Evolutionary conservation across 768 basidiomycete genomes (phyloP), one percentile per base, ranked within the genome.

Genomic region (Lactarius hatsudake): DNA sequence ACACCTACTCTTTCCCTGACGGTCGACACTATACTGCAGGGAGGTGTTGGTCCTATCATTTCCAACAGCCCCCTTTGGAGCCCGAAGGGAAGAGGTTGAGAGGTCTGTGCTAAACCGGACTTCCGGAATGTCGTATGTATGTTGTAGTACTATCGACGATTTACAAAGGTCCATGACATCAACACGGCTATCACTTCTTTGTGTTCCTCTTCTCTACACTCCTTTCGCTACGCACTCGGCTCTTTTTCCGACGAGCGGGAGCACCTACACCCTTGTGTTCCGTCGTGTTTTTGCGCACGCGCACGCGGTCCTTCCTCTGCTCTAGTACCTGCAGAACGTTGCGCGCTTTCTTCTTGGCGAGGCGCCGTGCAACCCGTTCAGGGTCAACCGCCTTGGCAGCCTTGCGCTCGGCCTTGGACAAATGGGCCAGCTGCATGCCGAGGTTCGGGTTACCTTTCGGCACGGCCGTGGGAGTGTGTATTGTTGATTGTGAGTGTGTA

Each of bases 291-390:
- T 84, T 87, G 72, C 84, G 77, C 26, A 80, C 80, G 51, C 85
- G 78, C 67, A 81, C 81, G 59, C 83, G 76, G n/a, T 82, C 81
- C 73, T 81, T 84, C 30, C 72, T 77, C 65, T 76, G 74, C 32
- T 74, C 57, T 65, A 78, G 76, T 5, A 80, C 76, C 32, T 73
- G 77, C 74, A 90, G 81, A 45, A 80, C 75, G 71, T 81, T 83
- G 70, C 88, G 81, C 40, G 87, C 84, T 77, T 90, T 90, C 79
- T 97, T 97, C 86, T 98, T 97, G 51, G 92, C 94, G 76, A 95
- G 74, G 65, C 96, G 82, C 58, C 96, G 81, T 51, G 89, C 90
- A 51, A 94, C 81, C 34, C 96, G 88, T 66, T 92, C 93, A 1
- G 87, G 82, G 75, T 98, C 89, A 28, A 83, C 73, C 3, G 88